Conservation (phyloP, 2,329 filamentous ascomycete species). For the Chrysoporthe puriensis region DNA sequence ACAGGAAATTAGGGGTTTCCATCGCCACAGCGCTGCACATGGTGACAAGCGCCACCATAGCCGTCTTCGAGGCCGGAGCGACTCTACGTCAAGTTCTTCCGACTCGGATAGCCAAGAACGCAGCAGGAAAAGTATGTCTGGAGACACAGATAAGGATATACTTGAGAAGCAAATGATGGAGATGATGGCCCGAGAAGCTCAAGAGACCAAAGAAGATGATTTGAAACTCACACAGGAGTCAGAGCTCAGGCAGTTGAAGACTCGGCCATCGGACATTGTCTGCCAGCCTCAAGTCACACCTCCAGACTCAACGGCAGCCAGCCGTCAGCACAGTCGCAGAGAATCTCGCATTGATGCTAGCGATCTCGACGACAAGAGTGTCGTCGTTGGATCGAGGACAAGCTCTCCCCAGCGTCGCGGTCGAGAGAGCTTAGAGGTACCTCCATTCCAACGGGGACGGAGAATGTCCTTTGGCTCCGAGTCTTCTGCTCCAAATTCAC, state of each 20-base stretch:
- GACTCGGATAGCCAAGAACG: slow-evolving; percentile 56
- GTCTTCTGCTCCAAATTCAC: slow-evolving; percentile 54
- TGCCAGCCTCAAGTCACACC: slow-evolving; percentile 39
- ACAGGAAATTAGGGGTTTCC: slow-evolving; percentile 58
- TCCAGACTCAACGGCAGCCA: slow-evolving; percentile 35
- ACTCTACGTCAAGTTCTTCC: slow-evolving; percentile 64
- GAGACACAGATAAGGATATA: slow-evolving; percentile 55
- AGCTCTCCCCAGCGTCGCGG: slow-evolving; percentile 39
- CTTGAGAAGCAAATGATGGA: slow-evolving; percentile 66
- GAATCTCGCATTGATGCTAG: slow-evolving; percentile 45
- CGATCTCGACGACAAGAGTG: slow-evolving; percentile 43
- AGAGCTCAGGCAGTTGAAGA: slow-evolving; percentile 41
- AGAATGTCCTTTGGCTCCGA: slow-evolving; percentile 48
- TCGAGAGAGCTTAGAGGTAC: slow-evolving; percentile 54
- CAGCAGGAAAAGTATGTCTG: slow-evolving; percentile 51
- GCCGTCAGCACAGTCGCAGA: slow-evolving; percentile 40
- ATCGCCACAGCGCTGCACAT: slow-evolving; percentile 53
- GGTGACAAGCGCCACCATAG: slow-evolving; percentile 46
- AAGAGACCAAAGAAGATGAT: slow-evolving; percentile 48
- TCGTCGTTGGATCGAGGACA: slow-evolving; percentile 26
- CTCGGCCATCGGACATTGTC: slow-evolving; percentile 37
- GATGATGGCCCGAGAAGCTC: slow-evolving; percentile 59
- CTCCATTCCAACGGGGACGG: slow-evolving; percentile 39
- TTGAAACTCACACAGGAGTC: slow-evolving; percentile 36
- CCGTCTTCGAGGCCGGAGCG: slow-evolving; percentile 55